Evolutionary conservation across 2,329 filamentous ascomycete species (phyloP).

Genomic region (Cladosporium sp.): DNA sequence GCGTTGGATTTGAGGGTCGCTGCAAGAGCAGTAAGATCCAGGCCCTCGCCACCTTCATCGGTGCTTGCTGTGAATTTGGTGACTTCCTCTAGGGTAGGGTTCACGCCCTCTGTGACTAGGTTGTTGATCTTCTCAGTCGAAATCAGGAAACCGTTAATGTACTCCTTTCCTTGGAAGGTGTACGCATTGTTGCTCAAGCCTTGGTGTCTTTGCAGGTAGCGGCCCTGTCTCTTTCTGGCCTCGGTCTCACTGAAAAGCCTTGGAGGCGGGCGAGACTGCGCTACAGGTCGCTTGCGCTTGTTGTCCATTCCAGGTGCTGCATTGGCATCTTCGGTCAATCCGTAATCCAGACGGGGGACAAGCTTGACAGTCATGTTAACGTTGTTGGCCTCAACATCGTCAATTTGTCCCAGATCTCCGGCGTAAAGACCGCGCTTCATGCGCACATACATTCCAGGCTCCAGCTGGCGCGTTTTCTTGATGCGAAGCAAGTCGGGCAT

Average conservation of each 20-base stretch:
- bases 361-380: conserved; percentile 83
- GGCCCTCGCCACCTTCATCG: conserved; percentile 89
- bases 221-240: conserved; percentile 81
- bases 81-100: conserved; percentile 90
- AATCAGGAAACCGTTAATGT: conserved; percentile 88
- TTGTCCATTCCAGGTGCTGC: conserved; percentile 40
- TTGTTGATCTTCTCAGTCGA: conserved; percentile 91
- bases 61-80: conserved; percentile 87
- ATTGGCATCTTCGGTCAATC: conserved; percentile 74
- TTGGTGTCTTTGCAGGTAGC: conserved; percentile 51
- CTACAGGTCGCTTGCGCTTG: conserved; percentile 74
- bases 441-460: conserved; percentile 89
- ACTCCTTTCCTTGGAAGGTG: conserved; percentile 84
- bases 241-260: conserved; percentile 91
- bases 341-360: conserved; percentile 90
- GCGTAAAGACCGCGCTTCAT: conserved; percentile 79
- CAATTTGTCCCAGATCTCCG: conserved; percentile 86
- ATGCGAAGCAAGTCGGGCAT: conserved; percentile 95
- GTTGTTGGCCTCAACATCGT: conserved; percentile 90
- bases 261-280: conserved; percentile 33
- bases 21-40: conserved; percentile 87
- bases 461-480: conserved; percentile 78
- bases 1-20: conserved; percentile 85
- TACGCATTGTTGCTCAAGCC: conserved; percentile 67
- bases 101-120: conserved; percentile 83